Evolutionary conservation across 495 filamentous ascomycete species (phyloP), one percentile per base, ranked within the genome.

Genomic region (Penicillium angulare): DNA sequence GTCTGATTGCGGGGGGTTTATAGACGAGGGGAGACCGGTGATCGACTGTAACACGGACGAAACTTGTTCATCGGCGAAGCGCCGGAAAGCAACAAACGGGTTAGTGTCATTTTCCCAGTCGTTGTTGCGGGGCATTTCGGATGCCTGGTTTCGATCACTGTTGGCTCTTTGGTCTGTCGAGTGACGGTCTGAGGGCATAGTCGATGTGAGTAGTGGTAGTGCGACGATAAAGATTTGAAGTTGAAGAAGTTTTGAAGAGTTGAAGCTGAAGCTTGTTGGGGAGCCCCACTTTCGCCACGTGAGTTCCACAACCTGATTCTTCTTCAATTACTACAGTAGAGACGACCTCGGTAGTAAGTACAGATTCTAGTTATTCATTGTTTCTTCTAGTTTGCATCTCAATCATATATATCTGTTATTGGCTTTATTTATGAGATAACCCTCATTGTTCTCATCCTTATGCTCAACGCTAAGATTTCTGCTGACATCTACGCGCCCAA

Each of bases 51-150:
- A 57, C 53, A 84, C 64, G 32, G 75, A 77, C 5, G 76, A 78
- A 45, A 84, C 73, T 48, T 82, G 81, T 44, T 76, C 70, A 57
- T 86, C 82, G 45, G 80, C 77, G 57, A 76, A 83, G 49, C 76
- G 78, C 47, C 81, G 79, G 63, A 85, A 83, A 24, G 76, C 67
- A 40, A 83, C 68, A 58, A 86, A 85, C 10, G 82, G 79, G 50
- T 83, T 85, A 26, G 41, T 60, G 46, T 72, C 24, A 17, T 41
- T 55, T 18, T 75, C 66, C 57, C 57, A 59, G 46, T 47, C 49
- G 38, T 54, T 52, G 7, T 64, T 33, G 9, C 47, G 49, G 42
- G 47, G 43, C 47, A 53, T 50, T 15, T 39, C 26, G 34, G 40
- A 31, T n/a, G n/a, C n/a, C n/a, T n/a, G n/a, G n/a, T n/a, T n/a